Base-by-base conservation (phyloP, 257 asterid genomes). In the Leonotis leonurus region DNA sequence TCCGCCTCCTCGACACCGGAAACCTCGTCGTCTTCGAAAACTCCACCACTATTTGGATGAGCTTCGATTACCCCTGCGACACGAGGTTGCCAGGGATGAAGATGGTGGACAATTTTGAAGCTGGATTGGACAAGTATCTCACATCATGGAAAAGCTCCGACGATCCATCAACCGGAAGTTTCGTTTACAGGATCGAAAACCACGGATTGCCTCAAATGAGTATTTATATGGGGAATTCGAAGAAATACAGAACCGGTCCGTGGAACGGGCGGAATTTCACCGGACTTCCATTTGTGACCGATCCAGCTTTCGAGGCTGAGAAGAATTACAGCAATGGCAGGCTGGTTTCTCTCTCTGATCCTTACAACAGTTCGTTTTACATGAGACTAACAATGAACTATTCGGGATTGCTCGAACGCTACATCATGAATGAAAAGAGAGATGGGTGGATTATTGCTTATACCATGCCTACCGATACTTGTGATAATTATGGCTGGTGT, bases 401-500 rank as follows among this genome's bases (percentile, higher is more conserved):
- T 2, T 20, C 60, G 4, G 72, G 72, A 1, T 22, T 14, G 10
- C 16, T 57, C 27, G 45, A 67, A 25, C 60, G 53, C 2, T 56
- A 43, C 65, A 27, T 36, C 6, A 16, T 68, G 73, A 58, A 68
- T 21, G 68, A 60, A 3, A 12, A 59, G 49, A 51, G 68, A 9
- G 29, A 69, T 2, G 67, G 49, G 3, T 69, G 73, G 73, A 29
- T 6, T 2, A 37, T 51, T 27, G 17, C 48, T 0, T 49, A 11
- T 35, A 1, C 33, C 17, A 0, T 53, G 14, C 76, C 82, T 1
- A 56, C 30, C 0, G 83, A 74, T 0, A 59, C 54, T 10, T 82
- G 88, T 22, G 83, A 77, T 48, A 50, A 43, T 0, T 79, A 76
- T 33, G 62, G 69, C 14, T 58, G 9, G 9, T 82, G 88, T 61